Evolutionary conservation across 2,329 filamentous ascomycete genomes (phyloP).

Genomic region (Penicillium sp.): DNA sequence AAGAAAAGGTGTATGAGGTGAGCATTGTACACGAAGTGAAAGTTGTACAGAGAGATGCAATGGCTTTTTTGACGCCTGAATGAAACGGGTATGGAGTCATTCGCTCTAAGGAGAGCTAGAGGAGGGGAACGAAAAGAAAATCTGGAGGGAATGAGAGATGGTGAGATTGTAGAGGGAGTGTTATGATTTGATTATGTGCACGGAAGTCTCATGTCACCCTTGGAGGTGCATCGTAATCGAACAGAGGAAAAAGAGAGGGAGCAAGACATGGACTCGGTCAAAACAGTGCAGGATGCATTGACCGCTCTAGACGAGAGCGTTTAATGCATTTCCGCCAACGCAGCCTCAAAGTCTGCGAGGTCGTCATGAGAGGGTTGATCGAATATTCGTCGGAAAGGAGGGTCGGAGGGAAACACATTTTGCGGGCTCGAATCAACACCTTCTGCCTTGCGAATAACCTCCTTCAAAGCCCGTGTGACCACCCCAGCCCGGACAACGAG

Average conservation of each 20-base stretch:
- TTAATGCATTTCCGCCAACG: conserved; percentile 28
- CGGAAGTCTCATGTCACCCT: background rate
- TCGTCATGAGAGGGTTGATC: conserved; percentile 41
- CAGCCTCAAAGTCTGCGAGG: conserved; percentile 33
- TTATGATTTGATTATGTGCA: background rate
- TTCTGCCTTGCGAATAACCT: conserved; percentile 53
- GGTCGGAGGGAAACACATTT: conserved; percentile 38
- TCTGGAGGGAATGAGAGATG: conserved; percentile 5
- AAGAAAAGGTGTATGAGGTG: background rate
- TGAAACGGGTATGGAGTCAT: conserved; percentile 1
- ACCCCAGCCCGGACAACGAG: conserved; percentile 58
- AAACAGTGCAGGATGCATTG: background rate
- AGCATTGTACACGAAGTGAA: conserved; percentile 23
- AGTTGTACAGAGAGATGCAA: conserved; percentile 21
- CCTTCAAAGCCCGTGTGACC: conserved; percentile 52
- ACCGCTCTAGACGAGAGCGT: background rate
- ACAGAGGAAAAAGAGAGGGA: background rate
- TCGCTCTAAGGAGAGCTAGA: background rate
- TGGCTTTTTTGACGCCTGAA: conserved; percentile 20
- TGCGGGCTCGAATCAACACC: conserved; percentile 42
- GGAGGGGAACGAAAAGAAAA: conserved; percentile 7
- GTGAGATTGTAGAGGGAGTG: background rate
- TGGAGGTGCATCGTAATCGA: background rate
- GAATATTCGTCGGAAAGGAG: conserved; percentile 53
- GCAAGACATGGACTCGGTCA: background rate